Percentiles rank a stretch among this genome's conserved stretches.
phyloP scores from a whole-genome alignment of 306 rosid species.

The Prunus kanzakura region DNA sequence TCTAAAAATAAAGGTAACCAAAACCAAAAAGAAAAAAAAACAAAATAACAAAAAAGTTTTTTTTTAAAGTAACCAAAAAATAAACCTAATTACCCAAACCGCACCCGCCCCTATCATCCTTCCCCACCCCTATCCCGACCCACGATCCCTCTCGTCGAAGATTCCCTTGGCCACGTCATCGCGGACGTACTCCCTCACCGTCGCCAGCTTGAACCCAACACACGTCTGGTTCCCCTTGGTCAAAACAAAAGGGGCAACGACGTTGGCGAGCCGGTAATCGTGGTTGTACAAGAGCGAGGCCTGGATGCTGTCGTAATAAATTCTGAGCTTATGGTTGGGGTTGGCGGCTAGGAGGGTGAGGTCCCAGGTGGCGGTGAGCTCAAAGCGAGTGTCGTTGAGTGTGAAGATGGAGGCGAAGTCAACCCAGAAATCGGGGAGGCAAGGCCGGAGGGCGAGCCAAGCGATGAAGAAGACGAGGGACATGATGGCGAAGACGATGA shows the following conservation, averaged over 20 bases:
- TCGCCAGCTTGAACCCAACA: background rate
- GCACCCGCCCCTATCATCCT: too few species aligned
- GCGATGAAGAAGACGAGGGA: background rate
- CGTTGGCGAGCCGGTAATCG: background rate
- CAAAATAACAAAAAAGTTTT: too few species aligned
- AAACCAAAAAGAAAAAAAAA: too few species aligned
- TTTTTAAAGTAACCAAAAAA: too few species aligned
- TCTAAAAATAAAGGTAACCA: too few species aligned
- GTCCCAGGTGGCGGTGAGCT: conserved; percentile 23
- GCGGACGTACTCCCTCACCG: background rate
- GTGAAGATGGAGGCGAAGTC: conserved; percentile 20
- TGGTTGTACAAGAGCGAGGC: too few species aligned
- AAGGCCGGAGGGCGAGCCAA: conserved; percentile 14
- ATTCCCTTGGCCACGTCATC: conserved; percentile 1
- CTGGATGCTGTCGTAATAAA: conserved; percentile 15
- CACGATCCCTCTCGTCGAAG: conserved; percentile 3
- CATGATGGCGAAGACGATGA: background rate
- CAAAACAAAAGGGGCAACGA: conserved; percentile 4
- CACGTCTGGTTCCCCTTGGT: conserved; percentile 2
- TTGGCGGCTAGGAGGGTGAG: conserved; percentile 15
- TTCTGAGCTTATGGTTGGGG: conserved; percentile 12
- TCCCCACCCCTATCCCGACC: background rate
- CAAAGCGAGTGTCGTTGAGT: conserved; percentile 5
- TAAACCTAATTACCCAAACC: too few species aligned
- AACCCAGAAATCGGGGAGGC: conserved; percentile 20